phyloP scores from a whole-genome alignment of 768 basidiomycete genomes.

The Mycena amicta region DNA sequence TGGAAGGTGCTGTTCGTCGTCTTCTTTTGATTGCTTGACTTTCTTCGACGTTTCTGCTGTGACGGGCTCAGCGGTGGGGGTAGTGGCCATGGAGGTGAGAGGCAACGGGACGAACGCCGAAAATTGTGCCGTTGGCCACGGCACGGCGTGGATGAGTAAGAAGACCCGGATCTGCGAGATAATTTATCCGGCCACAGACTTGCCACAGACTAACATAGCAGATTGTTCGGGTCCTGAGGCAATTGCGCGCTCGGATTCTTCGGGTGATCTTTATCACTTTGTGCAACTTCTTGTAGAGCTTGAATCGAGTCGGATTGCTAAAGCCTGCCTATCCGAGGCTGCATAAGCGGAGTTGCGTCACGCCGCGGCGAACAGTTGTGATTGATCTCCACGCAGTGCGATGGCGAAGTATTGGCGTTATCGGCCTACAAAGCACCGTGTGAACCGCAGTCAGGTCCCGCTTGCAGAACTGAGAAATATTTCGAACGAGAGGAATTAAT shows the following conservation, averaged over 20 bases:
- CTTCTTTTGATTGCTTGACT: constrained; percentile 10
- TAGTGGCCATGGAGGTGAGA: background rate
- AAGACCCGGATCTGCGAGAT: no score
- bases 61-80: background rate
- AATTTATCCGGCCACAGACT: no score
- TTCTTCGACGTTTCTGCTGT: no score
- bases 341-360: background rate
- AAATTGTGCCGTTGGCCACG: no score
- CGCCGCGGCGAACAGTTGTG: background rate
- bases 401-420: background rate
- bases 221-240: no score
- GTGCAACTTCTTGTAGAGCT: no score
- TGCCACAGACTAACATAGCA: no score
- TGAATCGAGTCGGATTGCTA: background rate
- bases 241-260: no score
- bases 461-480: background rate
- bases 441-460: no score
- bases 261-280: no score
- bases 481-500: background rate
- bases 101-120: background rate
- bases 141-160: no score
- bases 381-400: background rate
- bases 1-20: constrained; percentile 20
- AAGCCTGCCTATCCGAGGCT: no score
- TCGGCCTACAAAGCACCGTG: background rate